These are phyloP conservation scores for Heliosperma pusillum DNA, from an alignment of 148 eudicot genomes.

Conservation along the genomic window DNA sequence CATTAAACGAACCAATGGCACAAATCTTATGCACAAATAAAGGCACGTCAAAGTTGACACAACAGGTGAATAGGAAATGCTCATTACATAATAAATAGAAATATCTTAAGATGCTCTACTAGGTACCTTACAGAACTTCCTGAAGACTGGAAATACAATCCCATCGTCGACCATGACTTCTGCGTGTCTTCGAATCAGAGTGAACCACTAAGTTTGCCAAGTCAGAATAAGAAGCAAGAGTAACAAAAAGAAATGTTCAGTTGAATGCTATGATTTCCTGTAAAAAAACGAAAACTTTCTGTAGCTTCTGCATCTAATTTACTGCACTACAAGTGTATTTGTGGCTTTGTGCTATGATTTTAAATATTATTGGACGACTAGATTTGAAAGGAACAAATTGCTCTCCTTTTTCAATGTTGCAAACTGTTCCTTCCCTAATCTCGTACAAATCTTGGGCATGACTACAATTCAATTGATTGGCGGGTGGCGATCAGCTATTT, in stretches of 20 bases:
- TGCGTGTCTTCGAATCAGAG: conserved; percentile 77
- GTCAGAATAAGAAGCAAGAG: background rate
- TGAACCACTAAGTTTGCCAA: conserved; percentile 62
- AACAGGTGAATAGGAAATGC: background rate
- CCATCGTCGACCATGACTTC: conserved; percentile 76
- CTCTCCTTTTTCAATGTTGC: too few relatives aligned
- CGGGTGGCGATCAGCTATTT: too few relatives aligned
- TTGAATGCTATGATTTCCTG: too few relatives aligned
- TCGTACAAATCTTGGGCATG: too few relatives aligned
- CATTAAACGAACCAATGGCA: background rate
- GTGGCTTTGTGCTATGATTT: background rate
- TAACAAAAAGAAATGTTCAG: background rate
- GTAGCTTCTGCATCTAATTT: background rate
- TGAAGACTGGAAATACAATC: conserved; percentile 60
- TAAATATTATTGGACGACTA: too few relatives aligned
- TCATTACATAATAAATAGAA: background rate
- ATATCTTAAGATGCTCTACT: background rate
- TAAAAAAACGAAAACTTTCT: too few relatives aligned
- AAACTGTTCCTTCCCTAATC: too few relatives aligned
- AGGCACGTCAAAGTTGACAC: background rate
- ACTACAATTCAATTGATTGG: too few relatives aligned
- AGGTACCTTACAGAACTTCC: conserved; percentile 80
- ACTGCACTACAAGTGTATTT: background rate
- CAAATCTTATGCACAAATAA: background rate
- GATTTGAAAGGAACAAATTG: too few relatives aligned